Percentiles rank a stretch among this genome's conserved stretches.
Conservation (phyloP, 768 basidiomycete species). For the Lactarius evosmus region DNA sequence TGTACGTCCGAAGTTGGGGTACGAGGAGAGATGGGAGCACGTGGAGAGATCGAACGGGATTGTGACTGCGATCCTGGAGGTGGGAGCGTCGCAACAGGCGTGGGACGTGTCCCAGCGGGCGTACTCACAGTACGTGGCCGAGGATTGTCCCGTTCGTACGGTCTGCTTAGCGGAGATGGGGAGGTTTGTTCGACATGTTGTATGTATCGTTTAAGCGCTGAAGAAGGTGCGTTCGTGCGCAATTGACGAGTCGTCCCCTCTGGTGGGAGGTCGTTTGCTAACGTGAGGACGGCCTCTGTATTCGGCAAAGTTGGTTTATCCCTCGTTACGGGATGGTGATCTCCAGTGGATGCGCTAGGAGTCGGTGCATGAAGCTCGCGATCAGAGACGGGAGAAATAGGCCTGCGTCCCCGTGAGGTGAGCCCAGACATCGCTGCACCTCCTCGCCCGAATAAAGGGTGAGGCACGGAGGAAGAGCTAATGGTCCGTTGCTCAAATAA, state of each 20-base stretch:
- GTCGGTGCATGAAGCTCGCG: conserved; percentile 1
- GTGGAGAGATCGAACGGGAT: conserved; percentile 10
- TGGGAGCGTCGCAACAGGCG: conserved; percentile 1
- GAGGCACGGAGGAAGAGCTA: conserved; percentile 46
- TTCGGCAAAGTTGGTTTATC: neutral
- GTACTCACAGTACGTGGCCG: conserved; percentile 30
- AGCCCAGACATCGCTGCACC: conserved; percentile 78
- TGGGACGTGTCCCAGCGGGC: conserved; percentile 23
- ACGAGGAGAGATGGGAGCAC: neutral
- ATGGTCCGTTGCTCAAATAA: conserved; percentile 61
- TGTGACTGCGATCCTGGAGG: neutral
- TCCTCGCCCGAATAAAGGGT: conserved; percentile 73
- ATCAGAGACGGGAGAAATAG: conserved; percentile 8
- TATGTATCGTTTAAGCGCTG: conserved; percentile 24
- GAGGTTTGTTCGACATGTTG: conserved; percentile 22
- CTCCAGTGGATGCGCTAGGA: conserved; percentile 13
- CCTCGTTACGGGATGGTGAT: conserved; percentile 21
- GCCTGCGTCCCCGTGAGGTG: conserved; percentile 33
- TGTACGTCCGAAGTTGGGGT: conserved; percentile 4
- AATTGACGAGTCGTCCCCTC: conserved; percentile 11
- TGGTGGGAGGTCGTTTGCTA: neutral
- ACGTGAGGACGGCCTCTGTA: neutral
- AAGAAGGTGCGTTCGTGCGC: conserved; percentile 7
- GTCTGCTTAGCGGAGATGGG: conserved; percentile 3
- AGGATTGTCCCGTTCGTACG: neutral